Evolutionary conservation across 441 rosid genomes (phyloP).

Genomic region (Pelargonium cotyledonis): DNA sequence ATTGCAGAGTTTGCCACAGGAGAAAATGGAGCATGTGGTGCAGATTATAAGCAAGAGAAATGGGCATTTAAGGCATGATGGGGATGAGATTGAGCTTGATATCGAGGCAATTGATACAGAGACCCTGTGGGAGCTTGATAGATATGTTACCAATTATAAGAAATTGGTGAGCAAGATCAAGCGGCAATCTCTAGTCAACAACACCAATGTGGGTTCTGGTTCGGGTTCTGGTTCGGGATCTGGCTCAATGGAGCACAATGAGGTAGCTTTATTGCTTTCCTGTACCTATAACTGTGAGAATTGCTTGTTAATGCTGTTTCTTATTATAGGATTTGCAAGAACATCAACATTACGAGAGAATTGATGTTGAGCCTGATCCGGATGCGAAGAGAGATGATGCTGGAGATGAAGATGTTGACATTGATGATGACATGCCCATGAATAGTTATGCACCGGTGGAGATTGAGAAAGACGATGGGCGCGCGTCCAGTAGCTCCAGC

Average conservation of each 20-base stretch:
- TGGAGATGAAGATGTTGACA: slow-evolving; percentile 93
- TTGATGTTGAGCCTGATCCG: slow-evolving; percentile 40
- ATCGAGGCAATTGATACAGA: slow-evolving; percentile 86
- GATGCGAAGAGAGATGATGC: slow-evolving; percentile 65
- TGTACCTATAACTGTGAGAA: too few relatives aligned
- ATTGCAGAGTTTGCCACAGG: slow-evolving; percentile 83
- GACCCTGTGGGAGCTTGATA: slow-evolving; percentile 94
- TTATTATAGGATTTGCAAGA: slow-evolving; percentile 22
- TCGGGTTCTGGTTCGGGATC: slow-evolving; percentile 21
- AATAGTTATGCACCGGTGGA: slow-evolving; percentile 83
- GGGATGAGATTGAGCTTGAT: slow-evolving; percentile 93
- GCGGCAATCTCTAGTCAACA: slow-evolving; percentile 67
- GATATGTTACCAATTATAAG: slow-evolving; percentile 81
- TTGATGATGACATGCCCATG: slow-evolving; percentile 84
- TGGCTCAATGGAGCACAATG: slow-evolving; percentile 25
- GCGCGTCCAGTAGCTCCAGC: slow-evolving; percentile 50
- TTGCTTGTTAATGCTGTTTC: slow-evolving; percentile 7
- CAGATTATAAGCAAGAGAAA: slow-evolving; percentile 45
- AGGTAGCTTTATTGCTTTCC: slow-evolving; percentile 25
- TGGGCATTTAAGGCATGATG: slow-evolving; percentile 70
- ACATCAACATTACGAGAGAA: slow-evolving; percentile 29
- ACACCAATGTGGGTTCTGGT: slow-evolving; percentile 20
- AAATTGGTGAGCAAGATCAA: slow-evolving; percentile 85
- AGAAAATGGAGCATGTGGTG: slow-evolving; percentile 79
- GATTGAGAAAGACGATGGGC: slow-evolving; percentile 62